Conservation (phyloP, 2,329 filamentous ascomycete species). For the Aureobasidium lini region DNA sequence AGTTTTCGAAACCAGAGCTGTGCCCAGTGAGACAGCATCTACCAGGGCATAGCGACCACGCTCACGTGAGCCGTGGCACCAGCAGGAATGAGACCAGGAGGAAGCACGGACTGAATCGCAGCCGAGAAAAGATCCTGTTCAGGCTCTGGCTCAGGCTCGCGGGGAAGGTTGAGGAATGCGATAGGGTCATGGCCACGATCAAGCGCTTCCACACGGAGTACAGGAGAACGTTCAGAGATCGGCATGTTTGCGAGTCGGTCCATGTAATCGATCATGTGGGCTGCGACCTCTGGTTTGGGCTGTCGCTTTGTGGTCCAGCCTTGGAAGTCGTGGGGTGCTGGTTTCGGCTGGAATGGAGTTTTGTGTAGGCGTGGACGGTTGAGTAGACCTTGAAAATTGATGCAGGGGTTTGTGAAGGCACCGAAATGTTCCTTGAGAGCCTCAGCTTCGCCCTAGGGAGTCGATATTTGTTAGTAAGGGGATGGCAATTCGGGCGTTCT, state of each 20-base stretch:
- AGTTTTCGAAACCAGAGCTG: too few relatives aligned
- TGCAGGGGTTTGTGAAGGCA: not conserved
- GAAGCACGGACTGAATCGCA: not conserved
- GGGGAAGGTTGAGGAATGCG: not conserved
- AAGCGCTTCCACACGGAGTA: not conserved
- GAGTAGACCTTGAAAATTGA: not conserved
- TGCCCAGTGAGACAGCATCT: too few relatives aligned
- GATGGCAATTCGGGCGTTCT: too few relatives aligned
- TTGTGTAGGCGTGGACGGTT: not conserved
- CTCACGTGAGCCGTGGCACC: too few relatives aligned
- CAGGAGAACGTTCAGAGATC: not conserved
- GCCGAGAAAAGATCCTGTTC: not conserved
- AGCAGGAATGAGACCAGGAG: too few relatives aligned
- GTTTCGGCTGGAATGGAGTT: not conserved
- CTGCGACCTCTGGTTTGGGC: not conserved
- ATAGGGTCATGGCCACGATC: not conserved
- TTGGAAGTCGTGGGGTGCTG: not conserved
- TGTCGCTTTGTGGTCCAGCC: not conserved
- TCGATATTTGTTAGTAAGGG: not conserved
- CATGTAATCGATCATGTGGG: not conserved
- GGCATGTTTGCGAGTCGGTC: not conserved
- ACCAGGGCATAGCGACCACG: too few relatives aligned
- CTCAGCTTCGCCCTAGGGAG: not conserved
- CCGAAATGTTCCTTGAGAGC: not conserved
- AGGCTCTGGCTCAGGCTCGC: not conserved